These are phyloP conservation scores for Eucalyptus leucophloia DNA, from an alignment of 345 rosid genomes.

Conservation along the genomic window DNA sequence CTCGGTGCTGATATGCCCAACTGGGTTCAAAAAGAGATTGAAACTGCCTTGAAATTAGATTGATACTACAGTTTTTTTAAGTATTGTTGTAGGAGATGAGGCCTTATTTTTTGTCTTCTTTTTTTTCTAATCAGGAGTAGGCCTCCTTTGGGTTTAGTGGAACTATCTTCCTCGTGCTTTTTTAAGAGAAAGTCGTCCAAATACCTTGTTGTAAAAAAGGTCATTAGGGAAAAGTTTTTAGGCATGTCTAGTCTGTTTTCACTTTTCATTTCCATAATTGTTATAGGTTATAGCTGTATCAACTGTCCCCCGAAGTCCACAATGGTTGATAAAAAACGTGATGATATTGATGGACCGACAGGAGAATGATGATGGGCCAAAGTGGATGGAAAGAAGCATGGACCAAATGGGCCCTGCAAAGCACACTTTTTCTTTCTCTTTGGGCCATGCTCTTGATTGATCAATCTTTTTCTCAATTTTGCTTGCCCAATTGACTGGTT, in stretches of 20 bases:
- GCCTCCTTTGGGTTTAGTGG: not conserved
- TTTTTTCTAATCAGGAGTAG: not conserved
- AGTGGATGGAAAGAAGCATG: not conserved
- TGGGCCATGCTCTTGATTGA: not conserved
- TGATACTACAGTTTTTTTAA: not conserved
- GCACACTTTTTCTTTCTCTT: not conserved
- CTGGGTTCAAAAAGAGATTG: constrained; percentile 5
- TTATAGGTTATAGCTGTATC: not conserved
- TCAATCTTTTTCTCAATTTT: not conserved
- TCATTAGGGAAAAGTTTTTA: not conserved
- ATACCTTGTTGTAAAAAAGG: not conserved
- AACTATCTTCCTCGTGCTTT: not conserved
- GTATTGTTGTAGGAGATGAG: not conserved
- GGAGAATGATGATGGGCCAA: not conserved
- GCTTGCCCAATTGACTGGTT: not conserved
- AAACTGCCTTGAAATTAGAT: not conserved
- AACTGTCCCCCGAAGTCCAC: not conserved
- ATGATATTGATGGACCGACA: not conserved
- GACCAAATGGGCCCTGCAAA: not conserved
- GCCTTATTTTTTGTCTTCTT: not conserved
- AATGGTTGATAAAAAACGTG: not conserved
- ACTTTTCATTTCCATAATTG: not conserved
- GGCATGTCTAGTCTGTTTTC: not conserved
- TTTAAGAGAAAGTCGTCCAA: not conserved
- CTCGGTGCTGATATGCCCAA: constrained; percentile 56